These are phyloP conservation scores for Alternaria hordeiaustralica DNA, from an alignment of 2,329 filamentous ascomycete species.

Conservation along the genomic window DNA sequence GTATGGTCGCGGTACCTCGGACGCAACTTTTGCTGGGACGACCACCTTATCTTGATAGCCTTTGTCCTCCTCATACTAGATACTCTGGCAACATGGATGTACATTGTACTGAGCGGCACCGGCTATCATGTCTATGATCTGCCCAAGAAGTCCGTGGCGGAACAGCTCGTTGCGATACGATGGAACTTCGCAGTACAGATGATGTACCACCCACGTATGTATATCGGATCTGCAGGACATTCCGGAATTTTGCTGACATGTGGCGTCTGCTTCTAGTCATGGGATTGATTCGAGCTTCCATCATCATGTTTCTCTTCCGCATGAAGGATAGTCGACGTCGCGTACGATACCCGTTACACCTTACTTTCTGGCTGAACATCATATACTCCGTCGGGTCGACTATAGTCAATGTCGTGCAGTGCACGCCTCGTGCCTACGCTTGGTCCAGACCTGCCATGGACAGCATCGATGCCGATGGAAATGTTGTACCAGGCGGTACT, in stretches of 20 bases:
- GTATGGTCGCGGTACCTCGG: conserved; percentile 37
- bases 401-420: conserved; percentile 47
- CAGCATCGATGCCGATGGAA: conserved; percentile 32
- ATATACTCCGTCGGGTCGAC: conserved; percentile 42
- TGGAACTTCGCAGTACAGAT: conserved; percentile 49
- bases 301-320: conserved; percentile 48
- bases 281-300: conserved; percentile 46
- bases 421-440: conserved; percentile 39
- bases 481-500: conserved; percentile 33
- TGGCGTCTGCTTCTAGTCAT: conserved; percentile 23
- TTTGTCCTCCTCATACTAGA: conserved; percentile 32
- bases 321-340: conserved; percentile 41
- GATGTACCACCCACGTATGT: conserved; percentile 43
- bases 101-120: conserved; percentile 39
- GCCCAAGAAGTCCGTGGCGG: conserved; percentile 34
- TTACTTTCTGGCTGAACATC: conserved; percentile 46
- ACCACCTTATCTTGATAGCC: conserved; percentile 38
- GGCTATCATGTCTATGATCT: conserved; percentile 43
- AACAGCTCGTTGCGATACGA: conserved; percentile 34
- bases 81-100: conserved; percentile 33
- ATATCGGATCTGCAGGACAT: not conserved
- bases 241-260: not conserved
- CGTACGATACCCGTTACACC: conserved; percentile 40
- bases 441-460: conserved; percentile 42
- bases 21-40: conserved; percentile 44